Base-by-base conservation (phyloP, 371 early-diverging fungal genomes). In the Mortierella sp. region DNA sequence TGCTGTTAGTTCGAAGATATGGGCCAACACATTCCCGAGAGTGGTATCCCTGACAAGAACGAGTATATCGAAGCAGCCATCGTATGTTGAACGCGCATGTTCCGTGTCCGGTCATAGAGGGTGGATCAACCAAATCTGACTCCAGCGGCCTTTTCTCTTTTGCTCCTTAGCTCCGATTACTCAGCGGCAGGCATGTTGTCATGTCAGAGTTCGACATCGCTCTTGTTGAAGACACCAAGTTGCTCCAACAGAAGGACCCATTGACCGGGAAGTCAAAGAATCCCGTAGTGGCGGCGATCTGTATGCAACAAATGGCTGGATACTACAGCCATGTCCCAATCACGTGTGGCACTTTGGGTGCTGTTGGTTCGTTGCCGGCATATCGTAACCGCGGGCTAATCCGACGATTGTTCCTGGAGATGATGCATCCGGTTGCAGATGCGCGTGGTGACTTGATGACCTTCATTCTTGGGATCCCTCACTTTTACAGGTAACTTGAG, bases 401-500 rank as follows among this genome's bases (percentile, higher is more conserved):
- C 39, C 57, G 56, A 19, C 46, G 45, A 14, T 17, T 73, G 29
- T 54, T 73, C 54, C 7, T 62, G 37, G 63, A 73, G 9, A 62
- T 73, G 67, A 66, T 73, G 21, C 73, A 73, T 41, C 73, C 73
- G 6, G 67, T 47, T 12, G 53, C 67, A 0, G 67, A 67, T 2
- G 67, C 57, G 12, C 73, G 63, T 22, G 73, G 73, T 3, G 63
- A 73, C 34, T 14, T 63, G 7, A 50, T 73, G 25, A 47, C 52
- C 16, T 37, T 67, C 19, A 45, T 73, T 41, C 28, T 54, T 19
- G 67, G 67, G 10, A 73, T 73, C 10, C 67, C 73, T 1, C 55
- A 73, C n/a, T 73, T 73, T 39, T 73, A 73, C 39, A 49, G 57
- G 70, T 63, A 69, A n/a, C n/a, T n/a, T n/a, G n/a, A n/a, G 22